A percentile compares a stretch with the other conserved stretches of the same genome.
Conservation (phyloP, 1,139 yeast species). For the Hyphopichia burtonii region DNA sequence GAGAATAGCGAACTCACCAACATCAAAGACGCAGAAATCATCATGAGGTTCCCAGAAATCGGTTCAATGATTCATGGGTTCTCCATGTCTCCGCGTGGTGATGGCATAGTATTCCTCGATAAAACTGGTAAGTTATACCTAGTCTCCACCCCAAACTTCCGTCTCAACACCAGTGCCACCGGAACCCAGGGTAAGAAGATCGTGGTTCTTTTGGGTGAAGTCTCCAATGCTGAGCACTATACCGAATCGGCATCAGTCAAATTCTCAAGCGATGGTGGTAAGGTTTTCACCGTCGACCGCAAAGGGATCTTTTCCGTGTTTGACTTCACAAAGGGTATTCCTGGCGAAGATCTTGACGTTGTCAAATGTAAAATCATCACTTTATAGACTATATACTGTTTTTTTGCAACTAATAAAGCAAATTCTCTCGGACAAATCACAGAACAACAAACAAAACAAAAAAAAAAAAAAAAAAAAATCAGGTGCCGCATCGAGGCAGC, state of each 20-base stretch:
- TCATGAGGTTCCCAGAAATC: slow-evolving; percentile 66
- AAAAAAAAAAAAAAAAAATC: too few species aligned
- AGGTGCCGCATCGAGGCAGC: too few species aligned
- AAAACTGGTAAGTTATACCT: slow-evolving; percentile 74
- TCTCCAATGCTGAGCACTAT: slow-evolving; percentile 65
- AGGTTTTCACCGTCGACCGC: slow-evolving; percentile 71
- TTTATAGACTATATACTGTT: slow-evolving; percentile 9
- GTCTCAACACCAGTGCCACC: slow-evolving; percentile 23
- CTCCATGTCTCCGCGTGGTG: slow-evolving; percentile 82
- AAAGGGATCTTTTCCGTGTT: slow-evolving; percentile 76
- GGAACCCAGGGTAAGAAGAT: slow-evolving; percentile 35
- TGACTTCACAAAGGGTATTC: slow-evolving; percentile 86
- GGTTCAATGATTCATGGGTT: slow-evolving; percentile 76
- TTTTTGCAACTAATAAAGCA: too few species aligned
- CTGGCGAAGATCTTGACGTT: slow-evolving; percentile 72
- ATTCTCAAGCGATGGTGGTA: slow-evolving; percentile 81
- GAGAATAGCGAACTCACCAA: slow-evolving; percentile 15
- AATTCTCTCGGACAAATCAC: too few species aligned
- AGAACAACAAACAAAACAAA: background rate
- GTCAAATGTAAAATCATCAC: slow-evolving; percentile 65
- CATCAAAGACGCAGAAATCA: slow-evolving; percentile 32
- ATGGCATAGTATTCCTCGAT: slow-evolving; percentile 77
- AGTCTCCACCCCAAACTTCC: slow-evolving; percentile 60
- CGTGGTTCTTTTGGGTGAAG: slow-evolving; percentile 74
- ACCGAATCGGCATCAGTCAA: slow-evolving; percentile 73